Percentiles rank a stretch among this genome's conserved stretches.
These are phyloP conservation scores for Domatiomyces globalis DNA, from an alignment of 2,329 filamentous ascomycete species.

Conservation along the genomic window DNA sequence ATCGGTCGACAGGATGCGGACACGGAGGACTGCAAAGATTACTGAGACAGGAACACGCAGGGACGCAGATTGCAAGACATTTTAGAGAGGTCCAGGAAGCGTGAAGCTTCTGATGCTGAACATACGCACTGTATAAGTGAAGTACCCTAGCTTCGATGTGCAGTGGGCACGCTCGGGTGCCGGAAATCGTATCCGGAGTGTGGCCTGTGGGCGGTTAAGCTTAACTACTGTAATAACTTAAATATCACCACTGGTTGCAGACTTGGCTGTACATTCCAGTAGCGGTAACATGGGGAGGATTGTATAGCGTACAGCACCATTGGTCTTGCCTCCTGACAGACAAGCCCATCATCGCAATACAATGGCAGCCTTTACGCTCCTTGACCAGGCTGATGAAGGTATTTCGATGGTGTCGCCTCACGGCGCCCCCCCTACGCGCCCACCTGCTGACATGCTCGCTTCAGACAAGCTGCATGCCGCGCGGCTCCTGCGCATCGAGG, in stretches of 20 bases:
- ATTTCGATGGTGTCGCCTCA: conserved; percentile 56
- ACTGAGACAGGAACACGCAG: background rate
- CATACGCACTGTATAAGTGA: background rate
- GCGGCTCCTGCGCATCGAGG: conserved; percentile 77
- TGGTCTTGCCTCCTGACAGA: background rate
- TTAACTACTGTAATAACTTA: too few relatives aligned
- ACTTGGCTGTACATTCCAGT: too few relatives aligned
- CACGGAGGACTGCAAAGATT: background rate
- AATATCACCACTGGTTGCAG: too few relatives aligned
- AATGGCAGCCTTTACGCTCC: conserved; percentile 49
- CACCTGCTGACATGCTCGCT: background rate
- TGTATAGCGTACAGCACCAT: too few relatives aligned
- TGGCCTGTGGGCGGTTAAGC: too few relatives aligned
- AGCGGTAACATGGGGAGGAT: too few relatives aligned
- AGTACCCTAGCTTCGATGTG: background rate
- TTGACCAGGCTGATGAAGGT: conserved; percentile 60
- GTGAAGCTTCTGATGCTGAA: background rate
- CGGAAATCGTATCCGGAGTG: too few relatives aligned
- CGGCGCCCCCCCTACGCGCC: conserved; percentile 56
- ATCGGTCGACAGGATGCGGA: background rate
- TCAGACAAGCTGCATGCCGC: conserved; percentile 70
- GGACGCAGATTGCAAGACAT: background rate
- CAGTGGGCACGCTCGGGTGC: background rate
- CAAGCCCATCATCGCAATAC: conserved; percentile 5
- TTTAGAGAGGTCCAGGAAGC: background rate